Percentiles rank a stretch among this genome's conserved stretches.
These are phyloP conservation scores for Pythium scleroteichum DNA, from an alignment of 352 stramenopile genomes.

Conservation along the genomic window DNA sequence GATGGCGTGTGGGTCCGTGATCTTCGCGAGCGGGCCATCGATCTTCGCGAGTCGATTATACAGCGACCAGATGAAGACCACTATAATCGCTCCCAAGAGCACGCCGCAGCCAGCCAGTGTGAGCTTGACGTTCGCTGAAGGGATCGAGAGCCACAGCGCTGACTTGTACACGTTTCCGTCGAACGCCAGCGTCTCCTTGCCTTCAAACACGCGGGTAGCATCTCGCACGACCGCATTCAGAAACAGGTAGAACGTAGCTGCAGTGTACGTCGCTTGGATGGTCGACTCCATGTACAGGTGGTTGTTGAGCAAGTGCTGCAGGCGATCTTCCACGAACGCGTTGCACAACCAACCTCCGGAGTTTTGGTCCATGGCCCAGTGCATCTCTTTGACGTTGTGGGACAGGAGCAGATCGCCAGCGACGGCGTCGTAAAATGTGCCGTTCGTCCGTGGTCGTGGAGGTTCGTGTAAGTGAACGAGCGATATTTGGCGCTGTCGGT, in stretches of 20 bases:
- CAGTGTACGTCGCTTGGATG: slow-evolving; percentile 3
- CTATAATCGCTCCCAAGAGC: neutral
- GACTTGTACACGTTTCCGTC: slow-evolving; percentile 4
- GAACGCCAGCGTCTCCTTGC: slow-evolving; percentile 5
- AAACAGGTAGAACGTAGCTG: slow-evolving; percentile 4
- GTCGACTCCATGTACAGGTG: slow-evolving; percentile 18
- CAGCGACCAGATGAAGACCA: neutral
- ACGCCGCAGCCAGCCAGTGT: neutral
- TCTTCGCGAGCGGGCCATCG: neutral
- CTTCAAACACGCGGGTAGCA: too few species aligned
- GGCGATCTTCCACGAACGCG: slow-evolving; percentile 2
- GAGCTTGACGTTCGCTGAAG: neutral
- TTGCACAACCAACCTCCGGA: neutral
- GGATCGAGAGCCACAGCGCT: slow-evolving; percentile 10
- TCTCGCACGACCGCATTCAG: neutral
- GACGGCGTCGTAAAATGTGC: neutral
- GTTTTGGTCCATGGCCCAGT: neutral
- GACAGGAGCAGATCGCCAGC: slow-evolving; percentile 8
- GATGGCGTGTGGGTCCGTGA: slow-evolving; percentile 8
- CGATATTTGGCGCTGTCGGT: neutral
- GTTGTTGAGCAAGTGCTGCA: slow-evolving; percentile 16
- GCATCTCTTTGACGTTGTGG: neutral
- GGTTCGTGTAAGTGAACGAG: slow-evolving; percentile 1
- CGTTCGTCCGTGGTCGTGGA: neutral
- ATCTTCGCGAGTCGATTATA: neutral